Conservation (phyloP, 2,329 filamentous ascomycete species). For the Ophiocordyceps camponoti-rufipedis region DNA sequence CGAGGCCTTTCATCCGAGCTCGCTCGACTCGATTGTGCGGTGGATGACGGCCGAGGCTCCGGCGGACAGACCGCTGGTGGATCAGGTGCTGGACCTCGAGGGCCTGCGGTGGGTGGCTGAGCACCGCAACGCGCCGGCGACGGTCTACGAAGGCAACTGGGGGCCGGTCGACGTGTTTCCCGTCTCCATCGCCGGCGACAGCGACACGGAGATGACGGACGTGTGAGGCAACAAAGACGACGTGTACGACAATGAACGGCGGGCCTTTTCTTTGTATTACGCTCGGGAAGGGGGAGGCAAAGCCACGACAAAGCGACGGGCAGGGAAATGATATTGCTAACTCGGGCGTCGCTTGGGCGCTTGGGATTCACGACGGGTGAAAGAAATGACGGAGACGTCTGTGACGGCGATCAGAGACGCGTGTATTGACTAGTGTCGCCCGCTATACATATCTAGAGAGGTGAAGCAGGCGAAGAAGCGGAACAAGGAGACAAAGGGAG, state of each 20-base stretch:
- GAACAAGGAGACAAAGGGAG: not conserved
- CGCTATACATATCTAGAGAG: constrained; percentile 8
- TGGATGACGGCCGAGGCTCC: constrained; percentile 78
- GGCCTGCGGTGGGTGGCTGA: constrained; percentile 66
- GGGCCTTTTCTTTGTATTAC: constrained; percentile 5
- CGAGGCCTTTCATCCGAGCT: constrained; percentile 51
- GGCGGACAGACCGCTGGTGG: constrained; percentile 50
- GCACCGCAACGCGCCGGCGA: constrained; percentile 72
- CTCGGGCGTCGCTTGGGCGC: not conserved
- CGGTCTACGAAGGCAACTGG: constrained; percentile 91
- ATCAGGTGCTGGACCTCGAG: constrained; percentile 53
- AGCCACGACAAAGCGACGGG: not conserved
- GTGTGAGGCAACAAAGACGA: constrained; percentile 17
- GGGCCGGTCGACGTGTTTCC: constrained; percentile 47
- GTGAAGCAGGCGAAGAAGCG: not conserved
- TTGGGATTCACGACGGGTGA: not conserved
- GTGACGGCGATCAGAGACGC: constrained; percentile 2
- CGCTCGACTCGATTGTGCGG: constrained; percentile 66
- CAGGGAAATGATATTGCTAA: not conserved
- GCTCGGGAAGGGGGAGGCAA: not conserved
- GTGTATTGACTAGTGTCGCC: constrained; percentile 14
- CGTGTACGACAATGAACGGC: constrained; percentile 11
- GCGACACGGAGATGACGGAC: constrained; percentile 42
- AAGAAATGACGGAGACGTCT: constrained; percentile 8
- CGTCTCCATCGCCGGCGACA: constrained; percentile 17